These are phyloP conservation scores for Apodospora peruviana DNA, from an alignment of 495 filamentous ascomycete species.

Conservation along the genomic window DNA sequence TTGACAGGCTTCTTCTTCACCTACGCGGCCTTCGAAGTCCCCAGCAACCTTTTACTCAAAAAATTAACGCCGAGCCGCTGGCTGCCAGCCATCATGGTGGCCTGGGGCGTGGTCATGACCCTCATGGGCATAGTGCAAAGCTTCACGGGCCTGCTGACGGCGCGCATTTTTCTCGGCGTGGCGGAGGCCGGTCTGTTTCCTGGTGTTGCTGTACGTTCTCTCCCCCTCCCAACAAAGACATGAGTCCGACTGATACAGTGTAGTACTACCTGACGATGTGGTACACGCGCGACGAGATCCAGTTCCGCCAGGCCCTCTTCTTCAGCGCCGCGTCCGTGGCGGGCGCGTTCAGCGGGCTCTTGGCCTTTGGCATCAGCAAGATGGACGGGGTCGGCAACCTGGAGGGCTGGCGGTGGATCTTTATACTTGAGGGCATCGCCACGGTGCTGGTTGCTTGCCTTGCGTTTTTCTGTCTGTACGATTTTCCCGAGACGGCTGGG, in stretches of 20 bases:
- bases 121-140: slow-evolving; percentile 65
- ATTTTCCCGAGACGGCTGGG: slow-evolving; percentile 60
- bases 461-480: slow-evolving; percentile 56
- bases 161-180: slow-evolving; percentile 62
- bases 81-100: slow-evolving; percentile 22
- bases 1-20: slow-evolving; percentile 87
- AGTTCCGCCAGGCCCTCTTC: slow-evolving; percentile 55
- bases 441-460: slow-evolving; percentile 54
- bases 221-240: neutral
- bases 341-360: slow-evolving; percentile 63
- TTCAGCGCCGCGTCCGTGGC: slow-evolving; percentile 63
- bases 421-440: slow-evolving; percentile 63
- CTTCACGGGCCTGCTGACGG: slow-evolving; percentile 56
- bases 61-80: slow-evolving; percentile 6
- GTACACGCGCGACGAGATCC: slow-evolving; percentile 58
- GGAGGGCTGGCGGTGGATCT: slow-evolving; percentile 72
- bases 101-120: slow-evolving; percentile 63
- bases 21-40: slow-evolving; percentile 55
- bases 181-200: slow-evolving; percentile 68
- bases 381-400: slow-evolving; percentile 62
- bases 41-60: slow-evolving; percentile 66
- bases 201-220: slow-evolving; percentile 45
- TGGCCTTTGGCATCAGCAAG: slow-evolving; percentile 63
- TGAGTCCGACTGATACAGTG: neutral
- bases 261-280: slow-evolving; percentile 69